Base-by-base conservation (phyloP, 306 rosid genomes). In the Cucumis cinereus region DNA sequence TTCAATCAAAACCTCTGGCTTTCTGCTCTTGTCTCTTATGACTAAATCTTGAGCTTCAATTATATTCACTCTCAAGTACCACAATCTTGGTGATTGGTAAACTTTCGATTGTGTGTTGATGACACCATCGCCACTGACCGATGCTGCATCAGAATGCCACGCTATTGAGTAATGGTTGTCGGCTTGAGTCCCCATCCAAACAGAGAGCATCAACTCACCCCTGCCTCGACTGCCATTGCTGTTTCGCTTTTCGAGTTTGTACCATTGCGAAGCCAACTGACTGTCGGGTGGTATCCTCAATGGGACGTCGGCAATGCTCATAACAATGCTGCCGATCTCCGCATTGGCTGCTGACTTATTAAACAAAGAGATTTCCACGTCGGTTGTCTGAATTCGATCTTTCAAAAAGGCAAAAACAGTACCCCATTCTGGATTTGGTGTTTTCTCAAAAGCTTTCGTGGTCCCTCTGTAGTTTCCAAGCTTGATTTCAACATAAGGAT, bases 181-280 rank as follows among this genome's bases (percentile, higher is more conserved):
- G 6, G 87, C 90, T 6, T 86, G 90, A 68, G 90, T 82, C 36
- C 90, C 90, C 82, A 87, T 84, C 90, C 90, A 87, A 53, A 82
- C 80, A 40, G 88, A 80, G 20, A 84, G 75, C 86, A 84, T 87
- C 69, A 87, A 55, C 73, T 84, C 90, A 67, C 78, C 85, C 78
- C 77, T 77, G 59, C 73, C 80, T 1, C 12, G 63, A 10, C 3
- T 61, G 6, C 80, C 74, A 47, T 59, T 74, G 30, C 30, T 53
- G 54, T 78, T 24, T 16, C 58, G 41, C 24, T 16, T 70, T 74
- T 78, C 90, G 4, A 86, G 81, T 58, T 63, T 78, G 43, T 84
- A 77, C 79, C 79, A 77, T 10, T 77, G 79, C 3, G 79, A 49
- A 10, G 79, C 79, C 52, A 77, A 15, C 71, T 86, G 84, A 28